Evolutionary conservation across 2,329 filamentous ascomycete species (phyloP), one percentile per base, ranked within the genome.

Genomic region (Hypoxylon sp.): DNA sequence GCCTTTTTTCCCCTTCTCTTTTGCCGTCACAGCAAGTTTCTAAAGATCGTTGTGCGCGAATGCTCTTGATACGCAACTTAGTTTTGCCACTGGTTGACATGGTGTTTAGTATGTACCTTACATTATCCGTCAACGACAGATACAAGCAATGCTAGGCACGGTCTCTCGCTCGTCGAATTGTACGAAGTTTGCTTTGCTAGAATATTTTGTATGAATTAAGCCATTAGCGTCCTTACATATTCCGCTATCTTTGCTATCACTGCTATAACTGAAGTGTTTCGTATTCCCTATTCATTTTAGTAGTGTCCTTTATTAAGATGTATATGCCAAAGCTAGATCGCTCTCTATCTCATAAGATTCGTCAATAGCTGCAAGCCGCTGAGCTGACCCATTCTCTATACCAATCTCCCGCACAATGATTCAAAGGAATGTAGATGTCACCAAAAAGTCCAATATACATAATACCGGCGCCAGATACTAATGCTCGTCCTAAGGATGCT

Each of bases 401-500:
- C 70, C 67, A 53, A 48, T 55, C 56, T 48, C 46, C 70, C 56
- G 46, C 35, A 26, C 29, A 48, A 44, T 44, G 24, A 47, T 64
- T 46, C 48, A 68, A 75, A 76, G 70, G 74, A 76, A 67, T 71
- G 73, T 74, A 71, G 51, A 70, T 75, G 70, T 70, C 72, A 52
- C 55, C 59, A 56, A 61, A 66, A 66, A 64, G 46, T 54, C 63
- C 70, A 53, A 26, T 68, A 31, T 71, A 73, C 63, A 54, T 57
- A 68, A 70, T 66, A 58, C 67, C 65, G 67, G 68, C 67, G 61
- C 60, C 67, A 48, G 66, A 47, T 50, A 55, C 53, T 33, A 56
- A 69, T 70, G 65, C 59, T 63, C 58, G 53, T 50, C 57, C 24
- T 47, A 6, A 33, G 59, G 17, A 67, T 70, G 69, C 59, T 63